Evolutionary conservation across 306 rosid species (phyloP).

Genomic region (Ormosia emarginata): DNA sequence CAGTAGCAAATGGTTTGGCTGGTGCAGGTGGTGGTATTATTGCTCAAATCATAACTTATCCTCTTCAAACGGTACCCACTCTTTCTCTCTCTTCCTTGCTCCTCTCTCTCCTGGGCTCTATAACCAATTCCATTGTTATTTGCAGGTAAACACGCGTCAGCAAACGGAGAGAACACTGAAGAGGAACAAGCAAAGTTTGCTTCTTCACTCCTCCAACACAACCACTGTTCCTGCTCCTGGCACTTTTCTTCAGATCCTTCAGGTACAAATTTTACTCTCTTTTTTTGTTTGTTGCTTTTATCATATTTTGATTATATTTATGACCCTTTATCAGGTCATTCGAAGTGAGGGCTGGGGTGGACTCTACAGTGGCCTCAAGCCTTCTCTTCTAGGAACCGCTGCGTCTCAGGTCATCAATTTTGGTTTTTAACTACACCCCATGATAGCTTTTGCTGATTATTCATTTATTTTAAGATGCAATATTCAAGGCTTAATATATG

Average conservation of each 20-base stretch:
- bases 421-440: not conserved
- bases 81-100: not conserved
- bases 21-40: constrained; percentile 86
- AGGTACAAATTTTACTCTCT: constrained; percentile 30
- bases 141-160: constrained; percentile 80
- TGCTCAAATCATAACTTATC: constrained; percentile 86
- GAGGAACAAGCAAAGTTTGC: constrained; percentile 26
- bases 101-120: not conserved
- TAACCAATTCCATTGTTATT: not conserved
- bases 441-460: not conserved
- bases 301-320: not conserved
- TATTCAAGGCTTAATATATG: not conserved
- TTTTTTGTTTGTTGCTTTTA: not conserved
- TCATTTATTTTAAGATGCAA: not conserved
- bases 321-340: constrained; percentile 41
- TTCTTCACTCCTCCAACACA: constrained; percentile 23
- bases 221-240: constrained; percentile 9
- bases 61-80: constrained; percentile 61
- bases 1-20: constrained; percentile 74
- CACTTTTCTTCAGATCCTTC: constrained; percentile 69
- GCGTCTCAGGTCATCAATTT: constrained; percentile 71
- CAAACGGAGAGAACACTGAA: constrained; percentile 79
- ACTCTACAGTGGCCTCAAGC: constrained; percentile 79
- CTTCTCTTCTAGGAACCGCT: constrained; percentile 86
- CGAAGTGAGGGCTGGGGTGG: constrained; percentile 85